Evolutionary conservation across 768 basidiomycete species (phyloP).

Genomic region (Tylopilus balloui): DNA sequence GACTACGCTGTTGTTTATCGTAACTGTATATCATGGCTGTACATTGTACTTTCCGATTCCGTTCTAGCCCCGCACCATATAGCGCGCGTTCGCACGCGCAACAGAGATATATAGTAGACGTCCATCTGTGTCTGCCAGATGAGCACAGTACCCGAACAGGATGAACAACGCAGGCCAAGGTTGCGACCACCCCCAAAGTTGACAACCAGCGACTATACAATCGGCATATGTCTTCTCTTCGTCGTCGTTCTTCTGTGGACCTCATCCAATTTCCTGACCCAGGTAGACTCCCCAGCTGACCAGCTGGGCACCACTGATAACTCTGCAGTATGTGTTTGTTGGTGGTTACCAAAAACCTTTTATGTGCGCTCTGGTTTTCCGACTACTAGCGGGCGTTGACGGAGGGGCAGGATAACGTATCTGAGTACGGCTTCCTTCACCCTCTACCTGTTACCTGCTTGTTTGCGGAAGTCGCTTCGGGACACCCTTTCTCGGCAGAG

Average conservation of each 20-base stretch:
- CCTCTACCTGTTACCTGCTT: slow-evolving; percentile 69
- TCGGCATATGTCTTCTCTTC: slow-evolving; percentile 67
- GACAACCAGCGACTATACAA: slow-evolving; percentile 36
- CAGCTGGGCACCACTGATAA: slow-evolving; percentile 4
- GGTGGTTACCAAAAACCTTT: slow-evolving; percentile 87
- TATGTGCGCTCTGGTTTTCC: slow-evolving; percentile 45
- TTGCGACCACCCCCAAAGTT: slow-evolving; percentile 1
- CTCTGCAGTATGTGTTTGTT: slow-evolving; percentile 44
- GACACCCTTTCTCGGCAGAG: background rate
- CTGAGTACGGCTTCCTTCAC: slow-evolving; percentile 88
- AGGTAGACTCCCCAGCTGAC: slow-evolving; percentile 39
- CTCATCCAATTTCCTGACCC: slow-evolving; percentile 79
- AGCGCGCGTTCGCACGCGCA: slow-evolving; percentile 9
- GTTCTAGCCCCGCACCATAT: background rate
- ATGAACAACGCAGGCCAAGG: slow-evolving; percentile 14
- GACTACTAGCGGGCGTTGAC: slow-evolving; percentile 3
- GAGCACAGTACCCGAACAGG: slow-evolving; percentile 12
- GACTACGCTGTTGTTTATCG: slow-evolving; percentile 4
- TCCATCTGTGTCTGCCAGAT: slow-evolving; percentile 13
- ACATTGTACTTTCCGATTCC: background rate
- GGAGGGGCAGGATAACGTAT: slow-evolving; percentile 68
- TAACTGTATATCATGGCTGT: background rate
- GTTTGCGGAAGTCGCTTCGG: slow-evolving; percentile 33
- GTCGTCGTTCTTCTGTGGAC: slow-evolving; percentile 88
- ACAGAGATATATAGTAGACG: background rate